Evolutionary conservation across 345 rosid genomes (phyloP), one percentile per base, ranked within the genome.

Genomic region (Diplotaxis tenuifolia): DNA sequence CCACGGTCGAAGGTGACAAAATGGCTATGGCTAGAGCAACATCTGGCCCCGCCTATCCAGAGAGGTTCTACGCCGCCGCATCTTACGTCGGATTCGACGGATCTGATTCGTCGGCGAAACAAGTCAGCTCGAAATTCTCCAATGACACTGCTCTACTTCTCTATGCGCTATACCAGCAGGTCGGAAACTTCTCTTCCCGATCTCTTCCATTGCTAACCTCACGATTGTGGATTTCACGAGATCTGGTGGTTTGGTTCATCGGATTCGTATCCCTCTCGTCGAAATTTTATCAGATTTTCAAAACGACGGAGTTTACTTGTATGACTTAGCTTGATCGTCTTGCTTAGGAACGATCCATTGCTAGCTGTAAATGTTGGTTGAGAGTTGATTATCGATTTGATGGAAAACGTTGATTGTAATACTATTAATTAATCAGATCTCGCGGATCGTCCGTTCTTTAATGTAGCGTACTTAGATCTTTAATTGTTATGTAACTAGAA

Each of bases 1-100:
- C 78, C 28, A 12, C 67, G 66, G 67, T 62, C 71, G n/a, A 55
- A 77, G 60, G 5, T 58, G 28, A 27, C 34, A 67, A 62, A 67
- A 65, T 80, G 90, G 83, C 91, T 47, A 84, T 86, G 90, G 84
- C 92, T 86, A 87, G 98, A 81, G 89, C 86, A 68, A 89, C 85
- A 86, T 87, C 98, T 68, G 96, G 97, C 81, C 96, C 90, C 78
- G 92, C 98, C 52, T 93, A 91, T 80, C 98, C 98, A 22, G 97
- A 92, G 76, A 86, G 98, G 31, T 96, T 96, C 84, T 96, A 85
- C 70, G 93, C 97, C 4, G 99, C 99, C n/a, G 91, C 97, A 25
- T 65, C 96, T 7, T 94, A 71, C 72, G 95, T 86, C 67, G 98
- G 98, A 38, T 83, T 94, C 79, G 93, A 87, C 28, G 96, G 97